phyloP scores from a whole-genome alignment of 768 basidiomycete species.

The Asterophora parasitica region DNA sequence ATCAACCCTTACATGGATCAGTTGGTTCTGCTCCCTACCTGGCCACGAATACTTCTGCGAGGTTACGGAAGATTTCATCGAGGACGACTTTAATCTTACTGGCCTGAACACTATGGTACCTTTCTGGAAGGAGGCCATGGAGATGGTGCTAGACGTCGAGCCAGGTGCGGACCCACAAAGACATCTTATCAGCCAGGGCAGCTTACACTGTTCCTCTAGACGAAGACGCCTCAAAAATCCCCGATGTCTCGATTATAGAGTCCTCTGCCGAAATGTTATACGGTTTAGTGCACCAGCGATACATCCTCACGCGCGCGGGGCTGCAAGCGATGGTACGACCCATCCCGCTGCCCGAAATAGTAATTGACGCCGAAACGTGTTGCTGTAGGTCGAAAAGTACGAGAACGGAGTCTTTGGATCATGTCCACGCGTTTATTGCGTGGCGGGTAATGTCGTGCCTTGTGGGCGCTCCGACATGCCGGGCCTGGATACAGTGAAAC shows the following conservation, averaged over 20 bases:
- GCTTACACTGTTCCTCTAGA: conserved; percentile 34
- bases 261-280: conserved; percentile 96
- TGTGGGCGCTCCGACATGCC: conserved; percentile 95
- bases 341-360: conserved; percentile 15
- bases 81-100: conserved; percentile 98
- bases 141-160: conserved; percentile 99
- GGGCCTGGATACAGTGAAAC: conserved; percentile 94
- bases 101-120: conserved; percentile 94
- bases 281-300: conserved; percentile 96
- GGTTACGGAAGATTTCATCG: conserved; percentile 97
- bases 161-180: conserved; percentile 60
- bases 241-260: conserved; percentile 97
- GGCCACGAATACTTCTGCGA: conserved; percentile 98
- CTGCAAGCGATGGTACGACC: conserved; percentile 85
- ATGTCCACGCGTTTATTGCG: conserved; percentile 94
- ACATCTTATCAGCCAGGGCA: background rate
- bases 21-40: conserved; percentile 92
- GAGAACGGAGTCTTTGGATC: conserved; percentile 87
- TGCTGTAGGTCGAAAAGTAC: conserved; percentile 85
- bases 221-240: conserved; percentile 93
- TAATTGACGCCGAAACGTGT: conserved; percentile 12
- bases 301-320: conserved; percentile 91
- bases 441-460: conserved; percentile 84
- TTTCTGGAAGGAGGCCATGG: conserved; percentile 99
- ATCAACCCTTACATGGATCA: conserved; percentile 91